These are phyloP conservation scores for Curvularia sp. DNA, from an alignment of 2,329 filamentous ascomycete genomes.

Conservation along the genomic window DNA sequence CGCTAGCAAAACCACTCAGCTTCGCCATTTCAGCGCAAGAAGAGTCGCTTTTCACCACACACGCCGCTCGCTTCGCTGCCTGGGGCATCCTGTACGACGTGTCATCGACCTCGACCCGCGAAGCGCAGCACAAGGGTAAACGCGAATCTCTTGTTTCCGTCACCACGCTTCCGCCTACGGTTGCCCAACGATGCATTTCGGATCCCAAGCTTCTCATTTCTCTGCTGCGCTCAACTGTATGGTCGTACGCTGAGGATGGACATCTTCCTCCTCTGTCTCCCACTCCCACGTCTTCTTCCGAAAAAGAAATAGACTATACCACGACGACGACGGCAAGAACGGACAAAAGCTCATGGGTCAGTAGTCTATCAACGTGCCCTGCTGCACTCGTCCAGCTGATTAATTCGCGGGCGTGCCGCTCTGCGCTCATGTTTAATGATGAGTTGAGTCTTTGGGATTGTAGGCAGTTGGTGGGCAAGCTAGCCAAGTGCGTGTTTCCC, in stretches of 20 bases:
- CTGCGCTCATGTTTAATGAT: constrained; percentile 89
- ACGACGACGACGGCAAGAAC: background rate
- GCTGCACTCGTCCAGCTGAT: constrained; percentile 76
- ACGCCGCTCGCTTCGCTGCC: constrained; percentile 64
- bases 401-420: constrained; percentile 77
- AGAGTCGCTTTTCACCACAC: constrained; percentile 61
- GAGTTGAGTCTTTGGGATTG: constrained; percentile 66
- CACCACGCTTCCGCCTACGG: constrained; percentile 70
- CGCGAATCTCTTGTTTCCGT: constrained; percentile 56
- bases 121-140: constrained; percentile 5
- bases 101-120: constrained; percentile 8
- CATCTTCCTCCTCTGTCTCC: constrained; percentile 5
- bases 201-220: constrained; percentile 77
- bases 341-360: constrained; percentile 60
- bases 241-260: constrained; percentile 58
- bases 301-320: too few species aligned
- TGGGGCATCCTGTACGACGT: constrained; percentile 80
- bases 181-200: constrained; percentile 75
- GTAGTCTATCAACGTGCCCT: constrained; percentile 73
- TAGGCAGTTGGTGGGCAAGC: constrained; percentile 59
- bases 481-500: constrained; percentile 73
- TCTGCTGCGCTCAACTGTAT: constrained; percentile 77
- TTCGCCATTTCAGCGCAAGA: constrained; percentile 74
- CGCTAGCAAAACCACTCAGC: constrained; percentile 61
- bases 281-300: too few species aligned